Conservation (phyloP, 2,329 filamentous ascomycete genomes). For the Fusarium bulbicola region DNA sequence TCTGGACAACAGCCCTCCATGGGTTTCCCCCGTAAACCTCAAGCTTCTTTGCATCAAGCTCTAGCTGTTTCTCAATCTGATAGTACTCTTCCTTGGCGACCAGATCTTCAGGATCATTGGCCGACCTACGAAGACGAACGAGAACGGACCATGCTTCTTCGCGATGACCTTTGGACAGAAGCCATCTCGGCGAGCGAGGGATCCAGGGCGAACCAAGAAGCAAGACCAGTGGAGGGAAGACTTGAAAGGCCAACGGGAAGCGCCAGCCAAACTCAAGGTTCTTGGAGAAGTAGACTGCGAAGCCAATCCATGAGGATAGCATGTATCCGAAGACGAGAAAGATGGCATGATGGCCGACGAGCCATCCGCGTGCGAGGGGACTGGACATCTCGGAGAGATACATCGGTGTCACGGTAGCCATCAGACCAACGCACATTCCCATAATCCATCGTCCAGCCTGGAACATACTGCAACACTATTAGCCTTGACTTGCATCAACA, state of each 20-base stretch:
- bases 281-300: slow-evolving; percentile 46
- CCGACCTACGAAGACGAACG: slow-evolving; percentile 44
- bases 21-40: slow-evolving; percentile 49
- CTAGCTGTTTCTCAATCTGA: slow-evolving; percentile 57
- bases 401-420: slow-evolving; percentile 49
- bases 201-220: slow-evolving; percentile 48
- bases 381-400: slow-evolving; percentile 47
- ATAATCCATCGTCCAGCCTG: slow-evolving; percentile 57
- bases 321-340: slow-evolving; percentile 57
- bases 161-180: slow-evolving; percentile 55
- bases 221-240: slow-evolving; percentile 50
- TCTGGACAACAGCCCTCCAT: slow-evolving; percentile 57
- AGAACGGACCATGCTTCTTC: slow-evolving; percentile 57
- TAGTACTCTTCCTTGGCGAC: slow-evolving; percentile 57
- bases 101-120: slow-evolving; percentile 49
- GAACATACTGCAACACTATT: slow-evolving; percentile 37
- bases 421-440: slow-evolving; percentile 53
- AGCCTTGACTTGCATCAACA: fast-evolving
- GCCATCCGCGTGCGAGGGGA: slow-evolving; percentile 55
- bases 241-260: slow-evolving; percentile 54
- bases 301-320: slow-evolving; percentile 53
- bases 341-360: slow-evolving; percentile 60
- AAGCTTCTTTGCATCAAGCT: slow-evolving; percentile 53
- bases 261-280: slow-evolving; percentile 52
- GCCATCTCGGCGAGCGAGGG: slow-evolving; percentile 58